Percentiles rank a stretch among this genome's conserved stretches.
Evolutionary conservation across 108 stramenopile genomes (phyloP).

Genomic region (Parmales sp.): DNA sequence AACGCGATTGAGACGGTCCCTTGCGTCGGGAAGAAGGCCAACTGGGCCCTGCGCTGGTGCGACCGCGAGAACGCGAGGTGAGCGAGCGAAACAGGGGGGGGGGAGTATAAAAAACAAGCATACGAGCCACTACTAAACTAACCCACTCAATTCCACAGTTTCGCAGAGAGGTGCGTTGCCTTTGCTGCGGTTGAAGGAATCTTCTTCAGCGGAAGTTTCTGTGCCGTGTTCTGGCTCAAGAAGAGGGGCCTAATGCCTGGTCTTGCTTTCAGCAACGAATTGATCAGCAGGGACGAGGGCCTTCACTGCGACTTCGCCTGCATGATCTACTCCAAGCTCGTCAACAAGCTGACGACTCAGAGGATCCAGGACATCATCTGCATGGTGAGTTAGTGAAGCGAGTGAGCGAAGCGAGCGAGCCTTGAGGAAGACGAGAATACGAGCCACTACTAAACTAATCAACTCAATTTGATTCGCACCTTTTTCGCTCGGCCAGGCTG

Average conservation of each 20-base stretch:
- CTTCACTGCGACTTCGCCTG: slow-evolving; percentile 95
- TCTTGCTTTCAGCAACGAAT: slow-evolving; percentile 94
- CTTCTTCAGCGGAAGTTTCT: slow-evolving; percentile 97
- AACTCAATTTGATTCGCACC: no score
- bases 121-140: background rate
- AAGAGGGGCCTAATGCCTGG: slow-evolving; percentile 99
- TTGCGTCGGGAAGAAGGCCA: slow-evolving; percentile 93
- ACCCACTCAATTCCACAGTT: slow-evolving; percentile 18
- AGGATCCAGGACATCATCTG: slow-evolving; percentile 73
- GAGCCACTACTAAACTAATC: no score
- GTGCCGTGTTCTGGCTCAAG: slow-evolving; percentile 99
- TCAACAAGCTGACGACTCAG: slow-evolving; percentile 58
- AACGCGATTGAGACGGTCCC: slow-evolving; percentile 85
- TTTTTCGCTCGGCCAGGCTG: no score
- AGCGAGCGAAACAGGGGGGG: no score
- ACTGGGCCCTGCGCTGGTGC: slow-evolving; percentile 97
- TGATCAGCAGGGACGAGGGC: slow-evolving; percentile 95
- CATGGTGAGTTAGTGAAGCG: no score
- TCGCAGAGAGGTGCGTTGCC: slow-evolving; percentile 95
- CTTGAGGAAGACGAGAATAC: no score
- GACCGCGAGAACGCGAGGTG: no score
- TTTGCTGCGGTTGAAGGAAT: slow-evolving; percentile 99
- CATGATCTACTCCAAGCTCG: slow-evolving; percentile 74
- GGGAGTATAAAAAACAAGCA: no score
- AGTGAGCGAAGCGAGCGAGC: no score